Evolutionary conservation across 768 basidiomycete species (phyloP), one percentile per base, ranked within the genome.

Genomic region (Lentinus tigrinus): DNA sequence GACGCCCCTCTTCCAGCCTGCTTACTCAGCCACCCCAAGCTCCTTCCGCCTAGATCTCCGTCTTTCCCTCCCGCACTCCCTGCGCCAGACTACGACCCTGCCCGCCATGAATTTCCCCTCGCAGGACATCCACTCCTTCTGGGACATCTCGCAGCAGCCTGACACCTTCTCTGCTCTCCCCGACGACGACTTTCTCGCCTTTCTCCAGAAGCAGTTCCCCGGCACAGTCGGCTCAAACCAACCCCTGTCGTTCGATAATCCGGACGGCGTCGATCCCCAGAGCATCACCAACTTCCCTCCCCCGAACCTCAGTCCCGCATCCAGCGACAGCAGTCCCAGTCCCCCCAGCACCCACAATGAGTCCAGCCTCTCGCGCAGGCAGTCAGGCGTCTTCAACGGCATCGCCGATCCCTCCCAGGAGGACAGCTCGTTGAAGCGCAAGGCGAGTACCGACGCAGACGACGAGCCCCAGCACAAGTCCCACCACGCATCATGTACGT

Each of bases 161-260:
- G 70, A 80, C 19, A 72, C 81, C 34, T 83, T 89, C 74, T 78
- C 87, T 6, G 83, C 85, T 43, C 72, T 91, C 42, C 78, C 84
- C 11, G 89, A 91, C 67, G 85, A 85, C 66, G 88, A 91, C 73
- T 89, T 93, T 61, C 81, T 92, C 43, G 82, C 86, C 11, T 78
- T 91, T 50, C 78, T 93, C 2, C 85, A 87, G 67, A 91, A 90
- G 65, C 90, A 91, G 72, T 91, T 88, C 66, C 77, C 82, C 34
- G 63, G 72, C 21, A 65, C 72, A 49, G 49, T 69, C 17, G 58
- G 60, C 39, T 34, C 61, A 26, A 54, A 58, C 39, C 52, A 60
- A 48, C 63, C 66, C 61, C 50, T 53, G 52, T 42, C 62, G 47
- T 57, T 66, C 14, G 27, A 72, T 0, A 68, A 74, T 44, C 73